Evolutionary conservation across 768 basidiomycete species (phyloP).

Genomic region (Rhizopogon salebrosus): DNA sequence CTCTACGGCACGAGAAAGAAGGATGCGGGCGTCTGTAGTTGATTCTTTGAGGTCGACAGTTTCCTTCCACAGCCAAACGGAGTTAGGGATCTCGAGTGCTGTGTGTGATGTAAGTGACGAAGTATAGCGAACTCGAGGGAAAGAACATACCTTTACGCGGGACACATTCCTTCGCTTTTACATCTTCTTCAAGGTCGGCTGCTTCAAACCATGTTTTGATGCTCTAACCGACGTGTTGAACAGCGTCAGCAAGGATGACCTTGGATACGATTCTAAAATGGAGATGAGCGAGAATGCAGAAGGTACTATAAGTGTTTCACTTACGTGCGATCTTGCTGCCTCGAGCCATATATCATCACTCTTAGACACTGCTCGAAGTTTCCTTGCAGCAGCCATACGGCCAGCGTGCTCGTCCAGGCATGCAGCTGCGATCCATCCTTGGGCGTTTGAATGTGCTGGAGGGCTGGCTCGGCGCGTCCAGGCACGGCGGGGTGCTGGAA

Average conservation of each 20-base stretch:
- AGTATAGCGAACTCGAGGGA: neutral
- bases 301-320: conserved; percentile 19
- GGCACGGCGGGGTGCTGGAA: too few relatives aligned
- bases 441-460: too few relatives aligned
- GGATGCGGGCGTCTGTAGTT: conserved; percentile 82
- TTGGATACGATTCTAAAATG: conserved; percentile 79
- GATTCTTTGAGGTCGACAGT: conserved; percentile 93
- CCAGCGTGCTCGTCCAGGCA: conserved; percentile 95
- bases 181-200: conserved; percentile 82
- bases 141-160: conserved; percentile 71
- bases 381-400: conserved; percentile 90
- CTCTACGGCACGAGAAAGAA: conserved; percentile 92
- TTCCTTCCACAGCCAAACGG: conserved; percentile 96
- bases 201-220: conserved; percentile 97
- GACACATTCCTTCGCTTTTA: conserved; percentile 84
- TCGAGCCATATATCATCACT: conserved; percentile 99
- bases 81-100: conserved; percentile 97
- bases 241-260: conserved; percentile 88
- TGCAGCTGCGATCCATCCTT: conserved; percentile 98
- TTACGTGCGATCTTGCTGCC: conserved; percentile 87
- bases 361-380: conserved; percentile 88
- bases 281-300: neutral
- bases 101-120: conserved; percentile 21
- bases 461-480: too few relatives aligned
- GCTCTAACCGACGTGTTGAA: conserved; percentile 90